Percentiles rank a stretch among this genome's conserved stretches.
Conservation (phyloP, 768 basidiomycete species). For the Leccinum aurantiacum region DNA sequence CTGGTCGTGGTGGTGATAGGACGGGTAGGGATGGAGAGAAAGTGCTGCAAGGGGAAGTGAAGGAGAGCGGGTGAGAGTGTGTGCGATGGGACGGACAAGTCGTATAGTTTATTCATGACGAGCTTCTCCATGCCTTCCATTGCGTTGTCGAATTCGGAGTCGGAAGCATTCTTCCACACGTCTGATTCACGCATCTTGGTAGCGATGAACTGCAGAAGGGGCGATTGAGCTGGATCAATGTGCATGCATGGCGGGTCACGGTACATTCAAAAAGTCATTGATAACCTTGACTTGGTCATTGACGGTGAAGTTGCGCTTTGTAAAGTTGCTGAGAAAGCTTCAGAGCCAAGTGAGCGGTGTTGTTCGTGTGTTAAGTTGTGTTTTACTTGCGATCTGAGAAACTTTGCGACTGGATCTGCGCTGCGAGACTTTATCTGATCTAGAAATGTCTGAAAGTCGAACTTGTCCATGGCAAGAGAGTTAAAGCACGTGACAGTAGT, state of each 20-base stretch:
- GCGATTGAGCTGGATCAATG: slow-evolving; percentile 12
- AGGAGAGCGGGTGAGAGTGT: slow-evolving; percentile 1
- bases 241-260: neutral
- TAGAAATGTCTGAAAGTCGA: slow-evolving; percentile 93
- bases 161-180: slow-evolving; percentile 75
- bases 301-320: slow-evolving; percentile 88
- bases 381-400: slow-evolving; percentile 82
- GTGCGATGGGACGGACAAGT: slow-evolving; percentile 65
- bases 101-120: slow-evolving; percentile 97
- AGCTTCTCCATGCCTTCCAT: slow-evolving; percentile 99
- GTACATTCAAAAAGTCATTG: slow-evolving; percentile 85
- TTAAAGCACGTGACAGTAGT: slow-evolving; percentile 1
- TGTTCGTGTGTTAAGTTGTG: neutral
- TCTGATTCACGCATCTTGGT: slow-evolving; percentile 83
- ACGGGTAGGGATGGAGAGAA: slow-evolving; percentile 84
- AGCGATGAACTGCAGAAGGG: slow-evolving; percentile 73
- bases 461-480: slow-evolving; percentile 43
- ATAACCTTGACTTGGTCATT: slow-evolving; percentile 95
- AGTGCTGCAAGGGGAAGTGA: slow-evolving; percentile 53
- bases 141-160: slow-evolving; percentile 91
- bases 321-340: slow-evolving; percentile 92
- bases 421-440: slow-evolving; percentile 89
- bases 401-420: slow-evolving; percentile 93
- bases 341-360: neutral
- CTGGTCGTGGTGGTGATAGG: slow-evolving; percentile 64